phyloP scores from a whole-genome alignment of 352 stramenopile genomes.

The Phytophthora agathidicida region DNA sequence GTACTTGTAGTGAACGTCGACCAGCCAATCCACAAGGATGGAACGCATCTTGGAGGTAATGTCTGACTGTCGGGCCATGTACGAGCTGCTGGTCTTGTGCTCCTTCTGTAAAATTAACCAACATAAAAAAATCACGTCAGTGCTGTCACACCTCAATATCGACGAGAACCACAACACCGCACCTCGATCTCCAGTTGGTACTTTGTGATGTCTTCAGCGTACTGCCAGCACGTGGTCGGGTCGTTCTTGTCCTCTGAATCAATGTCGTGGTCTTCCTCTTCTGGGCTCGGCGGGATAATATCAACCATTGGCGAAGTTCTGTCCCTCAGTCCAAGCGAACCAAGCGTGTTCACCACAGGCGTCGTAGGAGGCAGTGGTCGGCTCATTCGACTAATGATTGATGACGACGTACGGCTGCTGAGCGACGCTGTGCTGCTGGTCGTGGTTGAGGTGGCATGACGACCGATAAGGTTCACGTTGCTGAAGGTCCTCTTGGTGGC shows the following conservation, averaged over 20 bases:
- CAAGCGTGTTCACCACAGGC: conserved; percentile 38
- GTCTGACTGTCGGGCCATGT: conserved; percentile 93
- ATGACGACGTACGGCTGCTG: conserved; percentile 24
- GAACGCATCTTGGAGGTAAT: conserved; percentile 99
- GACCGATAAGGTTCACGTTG: conserved; percentile 31
- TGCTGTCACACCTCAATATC: neutral
- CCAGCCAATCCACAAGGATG: conserved; percentile 99
- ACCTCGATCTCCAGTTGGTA: conserved; percentile 80
- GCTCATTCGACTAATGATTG: conserved; percentile 31
- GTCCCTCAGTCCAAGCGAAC: conserved; percentile 38
- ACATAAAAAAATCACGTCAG: conserved; percentile 4
- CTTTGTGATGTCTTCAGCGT: conserved; percentile 83
- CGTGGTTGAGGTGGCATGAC: conserved; percentile 4
- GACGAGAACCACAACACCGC: neutral
- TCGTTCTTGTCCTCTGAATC: conserved; percentile 77
- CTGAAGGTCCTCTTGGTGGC: conserved; percentile 26
- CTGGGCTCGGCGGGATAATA: conserved; percentile 10
- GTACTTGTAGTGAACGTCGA: conserved; percentile 92
- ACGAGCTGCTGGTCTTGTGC: conserved; percentile 64
- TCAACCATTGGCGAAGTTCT: conserved; percentile 36
- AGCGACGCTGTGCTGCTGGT: conserved; percentile 11
- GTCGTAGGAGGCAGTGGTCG: conserved; percentile 34
- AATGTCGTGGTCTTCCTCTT: conserved; percentile 65
- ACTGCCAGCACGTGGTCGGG: conserved; percentile 72
- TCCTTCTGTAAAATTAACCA: conserved; percentile 46